Percentiles rank a stretch among this genome's conserved stretches.
Conservation (phyloP, 441 rosid species). For the Viola pubescens region DNA sequence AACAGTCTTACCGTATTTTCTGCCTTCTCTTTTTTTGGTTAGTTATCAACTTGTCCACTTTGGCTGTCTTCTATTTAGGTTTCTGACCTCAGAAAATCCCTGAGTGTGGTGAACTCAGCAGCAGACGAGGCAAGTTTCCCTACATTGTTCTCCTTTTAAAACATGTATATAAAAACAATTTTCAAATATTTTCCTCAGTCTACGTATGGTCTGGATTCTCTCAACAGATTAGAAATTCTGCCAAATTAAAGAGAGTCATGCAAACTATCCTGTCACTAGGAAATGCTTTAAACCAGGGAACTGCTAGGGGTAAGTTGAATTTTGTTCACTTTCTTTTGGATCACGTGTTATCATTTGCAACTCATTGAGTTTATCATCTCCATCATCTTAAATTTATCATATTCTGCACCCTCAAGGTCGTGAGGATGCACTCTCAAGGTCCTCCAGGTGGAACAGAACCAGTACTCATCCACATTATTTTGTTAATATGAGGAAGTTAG, state of each 20-base stretch:
- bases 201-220: constrained; percentile 5
- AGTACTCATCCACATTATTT: no score
- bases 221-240: constrained; percentile 57
- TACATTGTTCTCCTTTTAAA: neutral
- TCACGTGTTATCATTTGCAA: no score
- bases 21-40: no score
- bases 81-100: constrained; percentile 66
- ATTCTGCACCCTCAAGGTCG: no score
- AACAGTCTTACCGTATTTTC: constrained; percentile 7
- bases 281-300: constrained; percentile 94
- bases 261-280: constrained; percentile 90
- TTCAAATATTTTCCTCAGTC: constrained; percentile 1
- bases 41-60: no score
- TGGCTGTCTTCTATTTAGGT: constrained; percentile 31
- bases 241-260: constrained; percentile 80
- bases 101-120: constrained; percentile 63
- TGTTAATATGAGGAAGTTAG: no score
- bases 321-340: no score
- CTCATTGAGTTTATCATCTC: no score
- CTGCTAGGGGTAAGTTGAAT: constrained; percentile 80
- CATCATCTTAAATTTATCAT: no score
- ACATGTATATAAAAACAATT: neutral
- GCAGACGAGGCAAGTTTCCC: constrained; percentile 64
- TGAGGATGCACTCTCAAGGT: no score
- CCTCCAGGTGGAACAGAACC: no score